Evolutionary conservation across 2,329 filamentous ascomycete species (phyloP).

Genomic region (Calonectria naviculata): DNA sequence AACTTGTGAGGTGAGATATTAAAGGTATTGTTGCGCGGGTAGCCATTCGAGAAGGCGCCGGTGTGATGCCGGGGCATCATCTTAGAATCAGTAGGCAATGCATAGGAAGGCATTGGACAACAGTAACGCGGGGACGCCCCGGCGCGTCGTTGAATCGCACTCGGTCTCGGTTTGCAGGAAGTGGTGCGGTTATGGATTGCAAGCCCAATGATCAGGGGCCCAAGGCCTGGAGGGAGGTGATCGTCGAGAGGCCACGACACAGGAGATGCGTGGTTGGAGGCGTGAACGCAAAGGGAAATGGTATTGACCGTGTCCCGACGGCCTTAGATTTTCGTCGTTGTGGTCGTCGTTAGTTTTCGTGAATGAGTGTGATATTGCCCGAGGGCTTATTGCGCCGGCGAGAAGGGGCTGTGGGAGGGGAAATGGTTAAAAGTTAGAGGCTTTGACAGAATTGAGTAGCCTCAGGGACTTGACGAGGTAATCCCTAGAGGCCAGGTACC

Average conservation of each 20-base stretch:
- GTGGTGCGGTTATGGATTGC: background rate
- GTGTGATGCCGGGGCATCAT: slow-evolving; percentile 89
- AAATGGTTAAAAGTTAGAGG: slow-evolving; percentile 30
- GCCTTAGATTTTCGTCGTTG: background rate
- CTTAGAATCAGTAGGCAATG: slow-evolving; percentile 55
- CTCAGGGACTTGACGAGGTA: slow-evolving; percentile 33
- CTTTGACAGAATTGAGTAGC: slow-evolving; percentile 26
- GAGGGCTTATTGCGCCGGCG: background rate
- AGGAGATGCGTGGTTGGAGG: slow-evolving; percentile 1
- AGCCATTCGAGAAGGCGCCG: slow-evolving; percentile 84
- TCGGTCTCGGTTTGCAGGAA: slow-evolving; percentile 7
- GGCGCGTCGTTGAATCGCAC: slow-evolving; percentile 25
- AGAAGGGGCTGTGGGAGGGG: slow-evolving; percentile 24
- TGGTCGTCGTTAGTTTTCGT: slow-evolving; percentile 3
- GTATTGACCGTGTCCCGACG: background rate
- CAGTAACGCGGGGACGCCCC: slow-evolving; percentile 34
- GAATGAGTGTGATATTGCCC: background rate
- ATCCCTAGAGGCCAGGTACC: slow-evolving; percentile 21
- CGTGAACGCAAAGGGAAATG: background rate
- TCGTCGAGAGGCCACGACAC: slow-evolving; percentile 17
- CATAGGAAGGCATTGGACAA: slow-evolving; percentile 45
- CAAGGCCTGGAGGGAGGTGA: slow-evolving; percentile 7
- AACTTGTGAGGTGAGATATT: slow-evolving; percentile 93
- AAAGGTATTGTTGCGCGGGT: slow-evolving; percentile 81
- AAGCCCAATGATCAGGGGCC: background rate